Conservation (phyloP, 768 basidiomycete genomes). For the Hirschioporus abietinus region DNA sequence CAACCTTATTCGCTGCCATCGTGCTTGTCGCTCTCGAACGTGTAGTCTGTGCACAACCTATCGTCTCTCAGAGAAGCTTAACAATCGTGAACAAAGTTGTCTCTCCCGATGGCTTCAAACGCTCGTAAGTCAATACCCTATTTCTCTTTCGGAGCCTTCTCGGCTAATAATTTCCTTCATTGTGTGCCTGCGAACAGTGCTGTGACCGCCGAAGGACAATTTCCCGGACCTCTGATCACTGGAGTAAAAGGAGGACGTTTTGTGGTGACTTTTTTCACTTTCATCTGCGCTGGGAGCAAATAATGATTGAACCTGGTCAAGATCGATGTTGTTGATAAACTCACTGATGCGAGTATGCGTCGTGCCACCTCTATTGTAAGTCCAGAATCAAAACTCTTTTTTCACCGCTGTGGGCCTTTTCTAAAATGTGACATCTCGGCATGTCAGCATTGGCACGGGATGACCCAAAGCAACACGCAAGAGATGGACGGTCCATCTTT, state of each 20-base stretch:
- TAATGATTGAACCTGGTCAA: background rate
- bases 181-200: conserved; percentile 4
- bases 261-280: background rate
- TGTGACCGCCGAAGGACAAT: conserved; percentile 13
- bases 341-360: conserved; percentile 42
- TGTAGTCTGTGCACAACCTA: background rate
- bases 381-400: no score
- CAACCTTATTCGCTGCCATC: background rate
- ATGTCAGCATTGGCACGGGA: conserved; percentile 26
- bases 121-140: background rate
- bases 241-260: conserved; percentile 10
- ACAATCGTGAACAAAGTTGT: background rate
- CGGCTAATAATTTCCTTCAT: background rate
- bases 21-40: background rate
- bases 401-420: background rate
- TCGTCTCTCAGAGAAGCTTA: background rate
- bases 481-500: conserved; percentile 31
- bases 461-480: conserved; percentile 29
- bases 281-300: background rate
- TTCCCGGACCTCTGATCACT: conserved; percentile 15
- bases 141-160: background rate
- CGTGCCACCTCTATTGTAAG: conserved; percentile 46
- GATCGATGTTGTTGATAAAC: conserved; percentile 41
- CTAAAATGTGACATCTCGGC: background rate
- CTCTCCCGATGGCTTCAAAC: background rate